Percentiles rank a stretch among this genome's conserved stretches.
Conservation (phyloP, 352 stramenopile species). For the Paralagenidium karlingii region DNA sequence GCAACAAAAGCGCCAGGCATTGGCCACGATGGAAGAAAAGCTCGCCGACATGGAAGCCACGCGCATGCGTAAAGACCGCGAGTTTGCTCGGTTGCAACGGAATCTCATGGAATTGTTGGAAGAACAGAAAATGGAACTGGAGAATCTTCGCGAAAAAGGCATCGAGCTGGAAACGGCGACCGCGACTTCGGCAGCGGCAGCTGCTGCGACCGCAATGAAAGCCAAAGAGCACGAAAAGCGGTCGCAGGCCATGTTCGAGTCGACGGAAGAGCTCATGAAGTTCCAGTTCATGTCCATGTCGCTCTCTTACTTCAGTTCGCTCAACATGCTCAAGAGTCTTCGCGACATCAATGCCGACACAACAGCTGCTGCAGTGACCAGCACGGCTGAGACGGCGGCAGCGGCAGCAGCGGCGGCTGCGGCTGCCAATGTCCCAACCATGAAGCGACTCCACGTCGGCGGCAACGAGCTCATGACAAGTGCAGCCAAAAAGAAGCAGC, state of each 20-base stretch:
- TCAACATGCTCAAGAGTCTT: constrained; percentile 92
- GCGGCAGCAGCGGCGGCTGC: constrained; percentile 73
- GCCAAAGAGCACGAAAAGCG: constrained; percentile 85
- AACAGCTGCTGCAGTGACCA: constrained; percentile 74
- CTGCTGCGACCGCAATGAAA: constrained; percentile 81
- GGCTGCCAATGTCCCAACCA: constrained; percentile 78
- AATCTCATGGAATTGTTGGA: constrained; percentile 90
- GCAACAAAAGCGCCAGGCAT: constrained; percentile 71
- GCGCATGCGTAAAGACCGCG: constrained; percentile 84
- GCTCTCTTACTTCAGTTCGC: constrained; percentile 89
- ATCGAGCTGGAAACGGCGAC: constrained; percentile 87
- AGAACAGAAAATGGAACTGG: constrained; percentile 89
- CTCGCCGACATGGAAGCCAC: constrained; percentile 89
- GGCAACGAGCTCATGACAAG: constrained; percentile 43
- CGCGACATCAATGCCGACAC: constrained; percentile 91
- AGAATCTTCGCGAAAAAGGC: constrained; percentile 82
- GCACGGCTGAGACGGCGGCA: constrained; percentile 80
- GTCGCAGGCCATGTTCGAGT: constrained; percentile 86
- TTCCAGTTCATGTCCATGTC: constrained; percentile 96
- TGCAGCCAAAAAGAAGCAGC: constrained; percentile 58
- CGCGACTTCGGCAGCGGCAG: constrained; percentile 83
- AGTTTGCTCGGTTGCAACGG: constrained; percentile 86
- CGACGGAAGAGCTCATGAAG: constrained; percentile 93
- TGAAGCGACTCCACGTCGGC: constrained; percentile 57
- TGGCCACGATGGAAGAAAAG: constrained; percentile 72